Base-by-base conservation (phyloP, 2,329 filamentous ascomycete species). In the Gaeumannomyces tritici region DNA sequence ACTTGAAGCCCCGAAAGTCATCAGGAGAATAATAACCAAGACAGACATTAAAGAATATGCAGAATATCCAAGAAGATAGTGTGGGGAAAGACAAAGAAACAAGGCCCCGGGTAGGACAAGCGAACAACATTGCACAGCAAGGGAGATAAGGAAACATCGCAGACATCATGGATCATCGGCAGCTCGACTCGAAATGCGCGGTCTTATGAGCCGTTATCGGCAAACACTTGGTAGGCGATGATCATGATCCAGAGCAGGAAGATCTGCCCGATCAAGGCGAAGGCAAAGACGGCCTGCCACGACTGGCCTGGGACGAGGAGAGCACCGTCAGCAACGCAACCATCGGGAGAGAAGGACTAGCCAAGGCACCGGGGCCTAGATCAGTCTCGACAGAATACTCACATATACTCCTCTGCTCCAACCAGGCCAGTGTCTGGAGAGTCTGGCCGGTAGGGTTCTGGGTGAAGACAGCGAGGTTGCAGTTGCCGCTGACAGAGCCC, bases 241-340 rank as follows among this genome's bases (percentile, higher is more conserved):
- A 87, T 76, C 78, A 88, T 87, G 68, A 88, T 83, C 85, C 85
- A 88, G n/a, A 88, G 69, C 63, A 87, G 71, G 66, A 88, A 88
- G 1, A 87, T 73, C 24, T 73, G 75, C 0, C 85, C 86, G 2
- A 86, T 80, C 28, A 89, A 72, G 24, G 79, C 79, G 70, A 89
- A 85, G 1, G 84, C 80, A 72, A 88, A 89, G 1, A 83, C 83
- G 1, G 86, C 79, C 67, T 86, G 81, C 86, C 86, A 89, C 56
- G 79, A 79, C 72, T 86, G 83, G 71, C 82, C 82, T 84, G 60
- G 42, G 5, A 11, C 4, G 3, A 51, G 35, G 33, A 27, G 35
- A 28, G 6, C 9, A 12, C 21, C 8, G 54, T 31, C 15, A 61
- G 21, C n/a, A 13, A 27, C 2, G 13, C 13, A 28, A 28, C 29